Evolutionary conservation across 2,329 filamentous ascomycete species (phyloP), one percentile per base, ranked within the genome.

Genomic region (Fusarium nodosum): DNA sequence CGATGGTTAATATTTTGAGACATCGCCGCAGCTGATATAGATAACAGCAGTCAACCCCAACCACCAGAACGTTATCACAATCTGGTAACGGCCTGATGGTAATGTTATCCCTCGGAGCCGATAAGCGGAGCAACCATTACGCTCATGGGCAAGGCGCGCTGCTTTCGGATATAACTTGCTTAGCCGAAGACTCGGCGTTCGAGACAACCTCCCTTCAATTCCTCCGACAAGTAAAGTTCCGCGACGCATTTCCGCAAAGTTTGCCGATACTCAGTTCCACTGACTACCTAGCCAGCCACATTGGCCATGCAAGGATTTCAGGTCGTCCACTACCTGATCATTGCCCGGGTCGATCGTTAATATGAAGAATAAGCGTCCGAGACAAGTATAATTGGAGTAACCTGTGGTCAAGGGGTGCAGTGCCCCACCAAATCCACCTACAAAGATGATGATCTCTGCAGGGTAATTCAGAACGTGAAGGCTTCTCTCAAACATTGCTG

Each of bases 1-100:
- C 2, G 3, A 26, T 16, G 4, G 9, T 4, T 3, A 5, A 0
- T 24, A 16, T 10, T 10, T 3, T 2, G 2, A 20, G 0, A 4
- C 7, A 5, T 42, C 3, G 15, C 18, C 16, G 12, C 7, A 22
- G 1, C 24, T 12, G 5, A 22, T 4, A 41, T 7, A 3, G 9
- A 38, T 5, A 9, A 20, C n/a, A 9, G 10, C 7, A 22, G 5
- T 41, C 7, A 26, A 26, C 10, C 15, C 12, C n/a, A 48, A 4
- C 7, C 4, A 34, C 4, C 10, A 48, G 7, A 24, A 24, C 5
- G 6, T 24, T 24, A 24, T 24, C 24, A 24, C 4, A 4, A 24
- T 24, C 24, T 24, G 24, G 24, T 24, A 24, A 6, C 24, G 34
- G 41, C 24, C 39, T n/a, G 36, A 34, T 15, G 24, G 6, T 26